A percentile compares a stretch with the other conserved stretches of the same genome.
Conservation (phyloP, 2,329 filamentous ascomycete species). For the Teratosphaeria gauchensis region DNA sequence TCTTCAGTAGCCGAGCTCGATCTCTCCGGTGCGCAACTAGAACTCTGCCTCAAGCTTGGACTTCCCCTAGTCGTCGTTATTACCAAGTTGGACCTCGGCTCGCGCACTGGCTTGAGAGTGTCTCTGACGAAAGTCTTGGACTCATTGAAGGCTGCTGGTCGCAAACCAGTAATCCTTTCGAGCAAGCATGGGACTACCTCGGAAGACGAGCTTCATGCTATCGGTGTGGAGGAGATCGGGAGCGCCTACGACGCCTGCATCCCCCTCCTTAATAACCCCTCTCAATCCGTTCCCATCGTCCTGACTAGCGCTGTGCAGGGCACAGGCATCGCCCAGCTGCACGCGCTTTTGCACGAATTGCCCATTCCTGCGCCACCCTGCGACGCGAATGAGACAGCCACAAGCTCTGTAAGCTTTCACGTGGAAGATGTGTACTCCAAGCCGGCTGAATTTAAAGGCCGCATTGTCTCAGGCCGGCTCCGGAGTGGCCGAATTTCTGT, state of each 20-base stretch:
- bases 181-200: conserved; percentile 15
- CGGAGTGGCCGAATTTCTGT: conserved; percentile 69
- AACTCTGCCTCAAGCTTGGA: conserved; percentile 71
- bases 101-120: conserved; percentile 57
- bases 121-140: conserved; percentile 67
- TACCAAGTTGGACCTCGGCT: conserved; percentile 84
- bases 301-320: conserved; percentile 82
- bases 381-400: conserved; percentile 32
- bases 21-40: conserved; percentile 68
- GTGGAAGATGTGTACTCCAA: conserved; percentile 83
- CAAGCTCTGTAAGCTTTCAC: conserved; percentile 54
- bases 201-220: conserved; percentile 48
- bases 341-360: conserved; percentile 68
- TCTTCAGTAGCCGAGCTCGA: conserved; percentile 52
- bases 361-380: conserved; percentile 45
- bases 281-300: conserved; percentile 63
- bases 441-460: conserved; percentile 19
- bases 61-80: conserved; percentile 73
- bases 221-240: conserved; percentile 47
- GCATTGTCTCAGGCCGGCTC: conserved; percentile 75
- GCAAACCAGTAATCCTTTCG: conserved; percentile 61
- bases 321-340: conserved; percentile 67
- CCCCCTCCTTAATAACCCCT: conserved; percentile 38
- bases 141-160: conserved; percentile 63
- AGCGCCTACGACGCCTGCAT: conserved; percentile 46